A percentile compares a stretch with the other conserved stretches of the same genome.
Evolutionary conservation across 108 stramenopile genomes (phyloP).

Genomic region (Cyclotella kingstonii): DNA sequence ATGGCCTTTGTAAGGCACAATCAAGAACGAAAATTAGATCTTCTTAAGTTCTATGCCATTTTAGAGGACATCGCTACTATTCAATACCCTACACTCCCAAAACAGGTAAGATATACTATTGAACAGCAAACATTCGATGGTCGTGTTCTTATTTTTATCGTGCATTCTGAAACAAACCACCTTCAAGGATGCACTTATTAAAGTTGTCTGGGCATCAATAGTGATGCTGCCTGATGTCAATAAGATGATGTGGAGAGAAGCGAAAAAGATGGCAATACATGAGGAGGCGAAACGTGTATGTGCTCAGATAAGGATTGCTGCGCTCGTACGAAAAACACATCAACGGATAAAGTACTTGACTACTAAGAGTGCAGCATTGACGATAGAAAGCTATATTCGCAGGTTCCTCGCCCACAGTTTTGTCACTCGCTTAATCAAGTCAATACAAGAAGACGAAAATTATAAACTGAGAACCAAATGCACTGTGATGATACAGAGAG

Average conservation of each 20-base stretch:
- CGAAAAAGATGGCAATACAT: conserved; percentile 50
- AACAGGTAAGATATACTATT: conserved; percentile 14
- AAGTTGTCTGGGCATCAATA: conserved; percentile 40
- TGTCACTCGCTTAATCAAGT: conserved; percentile 11
- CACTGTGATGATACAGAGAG: conserved; percentile 19
- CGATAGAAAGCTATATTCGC: conserved; percentile 25
- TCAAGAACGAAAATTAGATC: conserved; percentile 41
- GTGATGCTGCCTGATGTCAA: conserved; percentile 54
- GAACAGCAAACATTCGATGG: neutral
- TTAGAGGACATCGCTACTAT: conserved; percentile 44
- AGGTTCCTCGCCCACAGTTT: conserved; percentile 20
- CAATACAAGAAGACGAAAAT: conserved; percentile 15
- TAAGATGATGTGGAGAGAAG: conserved; percentile 50
- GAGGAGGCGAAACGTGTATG: conserved; percentile 43
- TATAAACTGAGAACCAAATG: conserved; percentile 15
- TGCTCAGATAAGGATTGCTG: conserved; percentile 43
- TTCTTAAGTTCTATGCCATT: conserved; percentile 24
- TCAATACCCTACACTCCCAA: conserved; percentile 29
- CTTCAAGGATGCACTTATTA: conserved; percentile 22
- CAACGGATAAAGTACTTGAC: conserved; percentile 13
- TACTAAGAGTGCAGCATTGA: conserved; percentile 11
- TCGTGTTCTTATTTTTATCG: neutral
- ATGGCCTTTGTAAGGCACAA: conserved; percentile 42
- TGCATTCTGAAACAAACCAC: conserved; percentile 1
- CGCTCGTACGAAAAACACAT: conserved; percentile 27